Evolutionary conservation across 176 grass and related monocot species (phyloP).

Genomic region (Musa beccarii): DNA sequence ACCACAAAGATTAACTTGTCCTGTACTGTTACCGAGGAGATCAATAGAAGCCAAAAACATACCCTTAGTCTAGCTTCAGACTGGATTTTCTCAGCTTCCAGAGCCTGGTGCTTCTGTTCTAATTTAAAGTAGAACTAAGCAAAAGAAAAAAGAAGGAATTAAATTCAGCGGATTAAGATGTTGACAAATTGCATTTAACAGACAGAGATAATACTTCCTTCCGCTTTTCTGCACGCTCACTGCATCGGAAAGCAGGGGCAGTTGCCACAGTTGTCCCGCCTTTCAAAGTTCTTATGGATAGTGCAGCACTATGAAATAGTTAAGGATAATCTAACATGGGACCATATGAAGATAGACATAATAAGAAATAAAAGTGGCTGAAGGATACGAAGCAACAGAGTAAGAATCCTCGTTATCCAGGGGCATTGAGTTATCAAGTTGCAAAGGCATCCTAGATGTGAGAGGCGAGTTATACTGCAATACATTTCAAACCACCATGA

Average conservation of each 20-base stretch:
- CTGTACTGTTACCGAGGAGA: not conserved
- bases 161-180: not conserved
- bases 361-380: not conserved
- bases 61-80: slow-evolving; percentile 35
- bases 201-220: slow-evolving; percentile 29
- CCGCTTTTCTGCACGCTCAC: slow-evolving; percentile 43
- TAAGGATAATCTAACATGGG: not conserved
- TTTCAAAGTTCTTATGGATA: slow-evolving; percentile 25
- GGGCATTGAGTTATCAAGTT: too few species aligned
- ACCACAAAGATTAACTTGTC: not conserved
- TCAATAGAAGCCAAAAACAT: slow-evolving; percentile 3
- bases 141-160: not conserved
- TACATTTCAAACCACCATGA: too few species aligned
- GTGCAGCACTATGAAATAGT: slow-evolving; percentile 23
- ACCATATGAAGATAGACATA: not conserved
- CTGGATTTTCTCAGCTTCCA: slow-evolving; percentile 45
- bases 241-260: slow-evolving; percentile 38
- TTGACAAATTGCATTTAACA: not conserved
- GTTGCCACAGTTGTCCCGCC: slow-evolving; percentile 19
- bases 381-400: slow-evolving; percentile 17
- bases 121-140: slow-evolving; percentile 39
- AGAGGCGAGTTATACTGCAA: too few species aligned
- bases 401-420: not conserved
- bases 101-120: slow-evolving; percentile 42
- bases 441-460: too few species aligned